phyloP scores from a whole-genome alignment of 192 early-diverging fungal genomes.

The Gryganskiella cystojenkinii region DNA sequence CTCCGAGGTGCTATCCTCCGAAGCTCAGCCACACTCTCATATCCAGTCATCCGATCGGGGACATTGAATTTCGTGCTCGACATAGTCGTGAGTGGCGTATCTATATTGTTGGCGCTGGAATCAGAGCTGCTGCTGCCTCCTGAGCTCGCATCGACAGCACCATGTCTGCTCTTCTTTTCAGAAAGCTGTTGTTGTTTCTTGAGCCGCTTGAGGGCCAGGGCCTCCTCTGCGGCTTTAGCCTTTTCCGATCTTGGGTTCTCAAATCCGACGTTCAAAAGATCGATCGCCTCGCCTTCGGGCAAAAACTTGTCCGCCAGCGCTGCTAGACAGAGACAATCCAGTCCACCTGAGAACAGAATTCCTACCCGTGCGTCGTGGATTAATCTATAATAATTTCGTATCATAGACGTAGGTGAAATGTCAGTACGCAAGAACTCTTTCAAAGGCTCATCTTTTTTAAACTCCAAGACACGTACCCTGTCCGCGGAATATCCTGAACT shows the following conservation, averaged over 20 bases:
- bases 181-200: slow-evolving; percentile 20
- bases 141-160: too few relatives aligned
- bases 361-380: slow-evolving; percentile 66
- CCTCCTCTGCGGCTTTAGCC: slow-evolving; percentile 52
- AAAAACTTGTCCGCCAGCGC: slow-evolving; percentile 81
- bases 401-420: not conserved
- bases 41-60: slow-evolving; percentile 47
- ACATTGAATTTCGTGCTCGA: slow-evolving; percentile 36
- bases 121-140: too few relatives aligned
- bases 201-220: slow-evolving; percentile 20
- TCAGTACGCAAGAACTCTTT: not conserved
- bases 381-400: slow-evolving; percentile 17
- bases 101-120: too few relatives aligned
- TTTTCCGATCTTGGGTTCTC: slow-evolving; percentile 85
- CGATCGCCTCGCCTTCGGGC: slow-evolving; percentile 80
- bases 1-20: slow-evolving; percentile 72
- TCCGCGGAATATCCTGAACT: slow-evolving; percentile 60
- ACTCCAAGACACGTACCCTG: slow-evolving; percentile 30
- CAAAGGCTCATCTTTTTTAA: not conserved
- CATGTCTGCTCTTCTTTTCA: slow-evolving; percentile 11
- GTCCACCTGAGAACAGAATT: slow-evolving; percentile 92
- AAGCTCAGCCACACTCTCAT: slow-evolving; percentile 60
- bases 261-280: slow-evolving; percentile 95
- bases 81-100: too few relatives aligned
- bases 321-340: slow-evolving; percentile 93